These are phyloP conservation scores for Lentithecium fluviatile DNA, from an alignment of 495 filamentous ascomycete genomes.

Conservation along the genomic window DNA sequence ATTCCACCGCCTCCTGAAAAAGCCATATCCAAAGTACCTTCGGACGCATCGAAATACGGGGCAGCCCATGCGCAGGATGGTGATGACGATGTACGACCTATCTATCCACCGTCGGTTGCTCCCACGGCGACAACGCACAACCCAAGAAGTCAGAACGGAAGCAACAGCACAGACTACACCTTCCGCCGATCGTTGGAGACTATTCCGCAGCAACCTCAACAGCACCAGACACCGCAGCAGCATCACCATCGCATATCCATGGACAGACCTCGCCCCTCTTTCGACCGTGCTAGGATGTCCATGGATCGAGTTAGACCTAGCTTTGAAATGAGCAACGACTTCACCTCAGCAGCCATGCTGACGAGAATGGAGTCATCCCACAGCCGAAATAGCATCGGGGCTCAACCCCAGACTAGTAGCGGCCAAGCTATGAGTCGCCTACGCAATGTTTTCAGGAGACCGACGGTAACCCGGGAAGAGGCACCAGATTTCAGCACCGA, in stretches of 20 bases:
- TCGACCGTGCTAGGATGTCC: conserved; percentile 70
- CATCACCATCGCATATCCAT: conserved; percentile 32
- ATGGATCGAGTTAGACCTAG: conserved; percentile 75
- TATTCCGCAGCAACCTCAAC: conserved; percentile 1
- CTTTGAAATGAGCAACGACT: conserved; percentile 84
- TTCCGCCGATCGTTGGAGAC: conserved; percentile 31
- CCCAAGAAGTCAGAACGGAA: conserved; percentile 82
- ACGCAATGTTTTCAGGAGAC: conserved; percentile 29
- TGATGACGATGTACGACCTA: conserved; percentile 80
- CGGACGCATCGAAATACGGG: conserved; percentile 57
- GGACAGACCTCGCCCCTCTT: conserved; percentile 63
- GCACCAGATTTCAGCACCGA: conserved; percentile 14
- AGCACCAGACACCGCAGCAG: no score
- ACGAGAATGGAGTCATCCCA: conserved; percentile 65
- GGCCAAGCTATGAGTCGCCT: conserved; percentile 24
- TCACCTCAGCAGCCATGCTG: conserved; percentile 81
- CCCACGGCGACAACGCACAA: conserved; percentile 76
- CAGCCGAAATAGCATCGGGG: conserved; percentile 14
- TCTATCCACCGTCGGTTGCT: conserved; percentile 84
- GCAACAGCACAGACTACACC: conserved; percentile 91
- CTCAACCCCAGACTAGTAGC: not conserved
- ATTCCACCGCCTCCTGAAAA: conserved; percentile 40
- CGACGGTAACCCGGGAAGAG: conserved; percentile 31
- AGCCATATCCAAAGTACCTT: conserved; percentile 56
- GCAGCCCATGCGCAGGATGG: conserved; percentile 54